phyloP scores from a whole-genome alignment of 768 basidiomycete genomes.

The Trametopsis cervina region DNA sequence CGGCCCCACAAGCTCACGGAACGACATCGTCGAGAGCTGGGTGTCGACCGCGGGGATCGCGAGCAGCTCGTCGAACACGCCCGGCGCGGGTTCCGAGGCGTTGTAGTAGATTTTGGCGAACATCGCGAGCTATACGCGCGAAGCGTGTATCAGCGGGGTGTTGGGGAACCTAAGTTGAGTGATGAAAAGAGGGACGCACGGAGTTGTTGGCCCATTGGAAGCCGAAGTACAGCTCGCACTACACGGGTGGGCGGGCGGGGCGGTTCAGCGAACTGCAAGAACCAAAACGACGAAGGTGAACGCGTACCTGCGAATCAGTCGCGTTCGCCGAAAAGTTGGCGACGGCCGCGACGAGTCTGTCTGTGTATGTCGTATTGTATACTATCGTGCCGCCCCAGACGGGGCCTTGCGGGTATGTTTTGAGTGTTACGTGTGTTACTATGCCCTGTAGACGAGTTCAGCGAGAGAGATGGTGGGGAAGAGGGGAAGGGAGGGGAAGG shows the following conservation, averaged over 20 bases:
- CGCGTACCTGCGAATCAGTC: slow-evolving; percentile 45
- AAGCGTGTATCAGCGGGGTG: slow-evolving; percentile 26
- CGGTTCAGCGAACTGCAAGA: too few species aligned
- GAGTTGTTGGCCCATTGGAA: too few species aligned
- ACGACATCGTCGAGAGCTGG: too few species aligned
- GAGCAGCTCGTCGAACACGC: slow-evolving; percentile 4
- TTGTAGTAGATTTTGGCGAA: slow-evolving; percentile 3
- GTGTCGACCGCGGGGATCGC: too few species aligned
- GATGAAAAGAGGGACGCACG: slow-evolving; percentile 24
- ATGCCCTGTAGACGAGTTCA: slow-evolving; percentile 35
- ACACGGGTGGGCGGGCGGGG: too few species aligned
- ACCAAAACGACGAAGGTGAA: too few species aligned
- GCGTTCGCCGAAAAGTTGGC: slow-evolving; percentile 32
- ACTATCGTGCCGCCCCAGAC: slow-evolving; percentile 49
- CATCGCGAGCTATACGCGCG: too few species aligned
- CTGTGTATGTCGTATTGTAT: slow-evolving; percentile 13
- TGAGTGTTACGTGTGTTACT: slow-evolving; percentile 50
- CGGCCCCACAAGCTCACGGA: too few species aligned
- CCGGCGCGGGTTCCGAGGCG: background rate
- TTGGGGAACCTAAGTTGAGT: slow-evolving; percentile 36
- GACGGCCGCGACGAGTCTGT: slow-evolving; percentile 27
- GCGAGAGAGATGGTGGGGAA: background rate
- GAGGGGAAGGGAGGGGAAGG: background rate
- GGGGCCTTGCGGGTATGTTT: slow-evolving; percentile 43
- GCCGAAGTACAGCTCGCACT: too few species aligned